Evolutionary conservation across 2,329 filamentous ascomycete species (phyloP).

Genomic region (Cyclaneusma minus): DNA sequence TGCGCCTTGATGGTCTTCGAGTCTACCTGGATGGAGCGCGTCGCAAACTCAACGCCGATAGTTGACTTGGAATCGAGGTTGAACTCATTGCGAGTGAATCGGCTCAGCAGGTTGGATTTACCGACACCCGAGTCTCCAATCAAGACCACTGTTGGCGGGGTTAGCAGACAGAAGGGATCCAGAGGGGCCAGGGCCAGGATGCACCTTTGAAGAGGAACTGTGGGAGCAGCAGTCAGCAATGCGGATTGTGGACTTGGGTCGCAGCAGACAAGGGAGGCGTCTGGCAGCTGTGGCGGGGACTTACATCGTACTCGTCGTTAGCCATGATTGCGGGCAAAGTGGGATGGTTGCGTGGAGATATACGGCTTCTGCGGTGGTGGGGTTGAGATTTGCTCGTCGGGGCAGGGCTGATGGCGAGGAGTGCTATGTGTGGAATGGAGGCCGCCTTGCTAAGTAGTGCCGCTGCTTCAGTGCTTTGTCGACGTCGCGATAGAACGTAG

Average conservation of each 20-base stretch:
- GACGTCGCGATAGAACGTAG: too few species aligned
- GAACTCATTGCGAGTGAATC: slow-evolving; percentile 99
- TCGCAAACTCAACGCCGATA: slow-evolving; percentile 98
- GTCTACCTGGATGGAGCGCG: slow-evolving; percentile 95
- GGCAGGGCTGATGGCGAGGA: not conserved
- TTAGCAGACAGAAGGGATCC: slow-evolving; percentile 16
- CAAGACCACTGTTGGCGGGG: slow-evolving; percentile 58
- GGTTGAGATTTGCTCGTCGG: not conserved
- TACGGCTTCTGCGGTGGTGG: not conserved
- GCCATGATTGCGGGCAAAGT: slow-evolving; percentile 53
- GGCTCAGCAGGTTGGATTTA: slow-evolving; percentile 98
- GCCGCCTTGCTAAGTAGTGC: too few species aligned
- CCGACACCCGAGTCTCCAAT: slow-evolving; percentile 99
- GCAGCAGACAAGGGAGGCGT: slow-evolving; percentile 13
- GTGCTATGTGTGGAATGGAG: too few species aligned
- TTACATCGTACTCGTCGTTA: slow-evolving; percentile 99
- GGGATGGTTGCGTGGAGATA: slow-evolving; percentile 14
- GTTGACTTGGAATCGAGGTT: slow-evolving; percentile 99
- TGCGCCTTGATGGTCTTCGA: slow-evolving; percentile 99
- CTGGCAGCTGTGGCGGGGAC: slow-evolving; percentile 26
- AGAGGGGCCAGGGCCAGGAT: slow-evolving; percentile 12
- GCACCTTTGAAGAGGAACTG: slow-evolving; percentile 99
- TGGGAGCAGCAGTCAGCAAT: slow-evolving; percentile 20
- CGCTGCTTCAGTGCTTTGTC: too few species aligned
- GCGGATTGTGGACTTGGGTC: slow-evolving; percentile 19